Evolutionary conservation across 2,329 filamentous ascomycete species (phyloP), one percentile per base, ranked within the genome.

Genomic region (Pyrenochaeta sp.): DNA sequence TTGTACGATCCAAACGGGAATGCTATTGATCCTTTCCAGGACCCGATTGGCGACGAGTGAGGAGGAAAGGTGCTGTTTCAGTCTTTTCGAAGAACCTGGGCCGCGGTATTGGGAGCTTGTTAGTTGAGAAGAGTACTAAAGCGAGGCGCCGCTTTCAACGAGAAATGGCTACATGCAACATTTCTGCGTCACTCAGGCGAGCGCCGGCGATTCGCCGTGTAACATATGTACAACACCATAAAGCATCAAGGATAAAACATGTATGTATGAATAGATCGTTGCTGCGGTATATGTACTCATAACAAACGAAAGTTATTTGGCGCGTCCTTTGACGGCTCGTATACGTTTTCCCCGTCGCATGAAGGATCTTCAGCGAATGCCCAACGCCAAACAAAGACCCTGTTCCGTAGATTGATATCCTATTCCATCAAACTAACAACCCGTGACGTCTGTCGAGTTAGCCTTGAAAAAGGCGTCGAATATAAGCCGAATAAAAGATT

Each of bases 1-100:
- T 77, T 99, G 74, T 82, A 97, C 58, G 87, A 90, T 64, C 86
- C 83, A 4, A 81, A 78, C 37, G 72, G 54, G 82, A 69, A 74
- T 67, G 72, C 72, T 2, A 68, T 74, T 44, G 79, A 95, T 80
- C 90, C 91, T 36, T 92, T 95, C 72, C 56, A 65, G 60, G 67
- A 67, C 52, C 64, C 67, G 17, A 57, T 64, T 23, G 62, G 59
- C n/a, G 71, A 67, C 31, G 63, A 69, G 50, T 61, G 45, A 48
- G n/a, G 43, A 6, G 35, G 46, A 18, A 10, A 20, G 31, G 37
- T n/a, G n/a, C n/a, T n/a, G n/a, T n/a, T n/a, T n/a, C n/a, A n/a
- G n/a, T n/a, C n/a, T n/a, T n/a, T n/a, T n/a, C n/a, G n/a, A n/a
- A 31, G 17, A 15, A 9, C 27, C 36, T 17, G 21, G 49, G 23